phyloP scores from a whole-genome alignment of 331 rosid genomes.

The Pyracantha coccinea region DNA sequence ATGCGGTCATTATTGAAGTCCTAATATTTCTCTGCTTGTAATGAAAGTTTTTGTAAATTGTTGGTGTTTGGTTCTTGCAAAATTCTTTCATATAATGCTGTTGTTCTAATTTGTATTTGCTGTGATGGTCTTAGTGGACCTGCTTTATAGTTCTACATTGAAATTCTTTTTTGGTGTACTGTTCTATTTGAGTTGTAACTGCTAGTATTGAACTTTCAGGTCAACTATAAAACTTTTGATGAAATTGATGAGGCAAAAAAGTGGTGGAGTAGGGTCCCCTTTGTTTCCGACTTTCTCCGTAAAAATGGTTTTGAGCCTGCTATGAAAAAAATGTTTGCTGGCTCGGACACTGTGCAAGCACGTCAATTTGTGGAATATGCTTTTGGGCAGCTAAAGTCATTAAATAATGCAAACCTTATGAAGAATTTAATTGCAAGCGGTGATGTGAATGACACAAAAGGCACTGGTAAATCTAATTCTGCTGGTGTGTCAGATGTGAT shows the following conservation, averaged over 20 bases:
- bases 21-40: not conserved
- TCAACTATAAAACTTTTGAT: slow-evolving; percentile 73
- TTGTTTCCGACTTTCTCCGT: slow-evolving; percentile 68
- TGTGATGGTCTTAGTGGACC: not conserved
- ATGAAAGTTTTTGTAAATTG: not conserved
- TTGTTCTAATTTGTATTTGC: not conserved
- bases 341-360: slow-evolving; percentile 79
- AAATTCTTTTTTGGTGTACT: not conserved
- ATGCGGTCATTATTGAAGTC: not conserved
- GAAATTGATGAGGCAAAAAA: slow-evolving; percentile 70
- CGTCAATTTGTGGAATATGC: slow-evolving; percentile 89
- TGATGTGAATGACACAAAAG: slow-evolving; percentile 14
- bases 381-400: slow-evolving; percentile 81
- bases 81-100: not conserved
- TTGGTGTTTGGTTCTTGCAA: not conserved
- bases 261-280: slow-evolving; percentile 85
- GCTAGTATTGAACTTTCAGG: slow-evolving; percentile 44
- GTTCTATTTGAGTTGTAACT: not conserved
- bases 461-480: slow-evolving; percentile 22
- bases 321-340: slow-evolving; percentile 45
- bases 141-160: not conserved
- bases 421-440: slow-evolving; percentile 34
- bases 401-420: slow-evolving; percentile 48
- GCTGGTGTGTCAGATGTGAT: slow-evolving; percentile 18
- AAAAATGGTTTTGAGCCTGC: slow-evolving; percentile 68